Evolutionary conservation across 805 yeast species (phyloP), one percentile per base, ranked within the genome.

Genomic region (Wickerhamomyces ciferrii): DNA sequence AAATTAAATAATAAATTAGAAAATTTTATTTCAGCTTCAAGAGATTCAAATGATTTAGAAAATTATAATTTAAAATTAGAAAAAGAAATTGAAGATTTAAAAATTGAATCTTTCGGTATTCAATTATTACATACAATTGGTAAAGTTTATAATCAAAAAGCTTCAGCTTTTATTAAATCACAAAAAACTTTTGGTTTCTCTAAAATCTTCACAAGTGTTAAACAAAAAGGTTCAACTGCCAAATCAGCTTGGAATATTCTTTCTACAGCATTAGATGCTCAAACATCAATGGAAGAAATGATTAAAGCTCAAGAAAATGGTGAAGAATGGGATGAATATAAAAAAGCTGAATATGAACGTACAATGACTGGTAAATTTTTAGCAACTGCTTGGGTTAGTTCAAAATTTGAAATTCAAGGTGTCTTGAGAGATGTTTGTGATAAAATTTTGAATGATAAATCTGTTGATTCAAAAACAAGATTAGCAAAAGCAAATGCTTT

Each of bases 351-450:
- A 60, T 78, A 86, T 68, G 97, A 92, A 59, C 77, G 89, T 43
- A 69, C 79, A 47, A 76, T 92, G 51, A 82, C 89, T 45, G 98
- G 99, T 21, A 94, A 92, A 63, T 78, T 94, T 20, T 74, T 94
- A 43, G 92, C 94, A 8, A 90, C 96, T 1, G 95, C 96, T 18
- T 94, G 99, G 99, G 87, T 87, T 20, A 87, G 96, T 36, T 88
- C 96, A 19, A 83, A 86, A 55, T 84, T 81, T 66, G 99, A 94
- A 68, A 82, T 91, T 45, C 83, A 84, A 49, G 74, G 84, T 25
- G 83, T 87, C n/a, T 61, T 87, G 44, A 79, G 94, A 42, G 91
- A 84, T 29, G 90, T 90, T 10, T 87, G 94, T 63, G 94, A 87
- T 53, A 75, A 73, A 48, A 86, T 91, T 6, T 71, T 91, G 40